Conservation (phyloP, 345 rosid genomes). For the Moringa oleifera region DNA sequence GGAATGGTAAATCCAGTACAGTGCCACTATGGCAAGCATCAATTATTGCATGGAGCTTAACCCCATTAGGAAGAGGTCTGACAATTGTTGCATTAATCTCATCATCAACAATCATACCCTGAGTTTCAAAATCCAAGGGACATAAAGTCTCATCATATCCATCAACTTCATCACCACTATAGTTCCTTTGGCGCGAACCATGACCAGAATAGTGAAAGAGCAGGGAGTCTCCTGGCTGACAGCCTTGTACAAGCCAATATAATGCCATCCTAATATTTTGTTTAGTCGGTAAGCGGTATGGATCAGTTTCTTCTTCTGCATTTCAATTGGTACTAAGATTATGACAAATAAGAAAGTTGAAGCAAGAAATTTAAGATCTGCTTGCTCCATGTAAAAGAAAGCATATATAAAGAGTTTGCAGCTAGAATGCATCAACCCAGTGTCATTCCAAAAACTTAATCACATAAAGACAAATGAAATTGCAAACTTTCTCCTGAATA, state of each 20-base stretch:
- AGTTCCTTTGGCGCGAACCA: slow-evolving; percentile 72
- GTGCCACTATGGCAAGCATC: slow-evolving; percentile 95
- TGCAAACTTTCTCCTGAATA: no score
- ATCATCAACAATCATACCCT: slow-evolving; percentile 96
- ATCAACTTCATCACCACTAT: slow-evolving; percentile 78
- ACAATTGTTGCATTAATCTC: slow-evolving; percentile 72
- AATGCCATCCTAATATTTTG: slow-evolving; percentile 83
- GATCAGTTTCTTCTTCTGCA: slow-evolving; percentile 88
- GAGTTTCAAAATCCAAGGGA: slow-evolving; percentile 86
- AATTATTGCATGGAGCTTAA: slow-evolving; percentile 68
- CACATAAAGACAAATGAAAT: no score
- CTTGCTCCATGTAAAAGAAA: no score
- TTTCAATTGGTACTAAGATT: neutral
- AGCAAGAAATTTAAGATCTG: no score
- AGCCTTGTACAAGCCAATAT: slow-evolving; percentile 86
- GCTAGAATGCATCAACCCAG: no score
- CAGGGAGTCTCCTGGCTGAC: slow-evolving; percentile 84
- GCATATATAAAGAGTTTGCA: no score
- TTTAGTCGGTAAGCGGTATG: slow-evolving; percentile 63
- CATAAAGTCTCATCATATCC: slow-evolving; percentile 87
- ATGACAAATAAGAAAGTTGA: no score
- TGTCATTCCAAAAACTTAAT: no score
- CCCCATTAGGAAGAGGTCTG: slow-evolving; percentile 71
- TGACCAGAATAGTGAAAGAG: slow-evolving; percentile 87
- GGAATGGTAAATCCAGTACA: slow-evolving; percentile 71